Evolutionary conservation across 2,329 filamentous ascomycete genomes (phyloP), one percentile per base, ranked within the genome.

Genomic region (Pseudopithomyces maydicus): DNA sequence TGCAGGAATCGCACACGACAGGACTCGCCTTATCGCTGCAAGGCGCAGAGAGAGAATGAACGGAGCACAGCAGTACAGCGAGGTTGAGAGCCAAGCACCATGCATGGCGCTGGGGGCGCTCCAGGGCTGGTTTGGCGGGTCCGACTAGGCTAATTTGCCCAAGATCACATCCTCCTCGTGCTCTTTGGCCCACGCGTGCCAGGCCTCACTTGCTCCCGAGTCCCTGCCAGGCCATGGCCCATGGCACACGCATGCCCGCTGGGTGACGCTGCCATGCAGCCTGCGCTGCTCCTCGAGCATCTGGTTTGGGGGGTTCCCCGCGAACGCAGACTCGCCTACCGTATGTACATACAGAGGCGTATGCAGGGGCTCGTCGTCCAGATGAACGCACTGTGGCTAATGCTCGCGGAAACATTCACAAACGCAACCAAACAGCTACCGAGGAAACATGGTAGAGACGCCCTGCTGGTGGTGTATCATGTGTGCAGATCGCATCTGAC

Each of bases 31-130:
- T 43, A 48, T 57, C 52, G 61, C 60, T 62, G 56, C 55, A 56
- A 49, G 56, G 54, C 60, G 57, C 58, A 58, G 52, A 53, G 47
- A 54, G 49, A 48, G 39, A 46, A 56, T 54, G 54, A 46, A 63
- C 63, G 56, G 63, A 65, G 65, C 64, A 48, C 47, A 56, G 56
- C 54, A 56, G 54, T 58, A 58, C 56, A 54, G 58, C 56, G 52
- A 57, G 44, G 59, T 60, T 63, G 46, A 41, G 47, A 19, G 47
- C 35, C 35, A 50, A 50, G 47, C 47, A 20, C 6, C 23, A 35
- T 23, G 20, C 44, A 47, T 32, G 44, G 44, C 44, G 44, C 44
- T 47, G 47, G 22, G 46, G 35, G 19, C 26, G 19, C 22, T 19
- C 33, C 33, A 20, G 46, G 46, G 22, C 32, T 29, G 26, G 26